These are phyloP conservation scores for Nakazawaea sp. DNA, from an alignment of 805 yeast genomes.

Conservation along the genomic window DNA sequence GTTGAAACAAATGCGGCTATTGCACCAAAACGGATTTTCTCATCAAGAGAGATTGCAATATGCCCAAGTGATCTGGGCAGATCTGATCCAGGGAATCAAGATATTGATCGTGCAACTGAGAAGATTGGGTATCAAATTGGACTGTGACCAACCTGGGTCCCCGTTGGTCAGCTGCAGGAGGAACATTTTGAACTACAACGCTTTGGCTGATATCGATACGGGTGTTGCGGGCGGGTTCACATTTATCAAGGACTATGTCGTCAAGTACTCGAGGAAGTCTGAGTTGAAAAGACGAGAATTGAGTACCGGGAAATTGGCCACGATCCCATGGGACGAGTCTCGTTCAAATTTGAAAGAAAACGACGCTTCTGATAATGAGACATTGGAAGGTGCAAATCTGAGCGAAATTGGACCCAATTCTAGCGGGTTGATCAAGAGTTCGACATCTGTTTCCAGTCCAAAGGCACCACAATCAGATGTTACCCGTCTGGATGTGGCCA, in stretches of 20 bases:
- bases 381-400: conserved; percentile 13
- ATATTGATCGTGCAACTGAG: conserved; percentile 70
- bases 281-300: conserved; percentile 41
- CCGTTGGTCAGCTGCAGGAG: conserved; percentile 41
- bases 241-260: conserved; percentile 56
- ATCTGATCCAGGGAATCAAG: conserved; percentile 80
- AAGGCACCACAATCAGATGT: not conserved
- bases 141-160: conserved; percentile 51
- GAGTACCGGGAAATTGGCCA: conserved; percentile 47
- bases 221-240: conserved; percentile 59
- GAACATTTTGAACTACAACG: conserved; percentile 46
- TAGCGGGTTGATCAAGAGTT: not conserved
- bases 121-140: conserved; percentile 53
- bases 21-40: conserved; percentile 83
- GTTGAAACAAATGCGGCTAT: conserved; percentile 75
- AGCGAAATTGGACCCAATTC: conserved; percentile 9
- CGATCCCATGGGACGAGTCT: conserved; percentile 18
- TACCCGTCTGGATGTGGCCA: conserved; percentile 53
- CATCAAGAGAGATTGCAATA: conserved; percentile 75
- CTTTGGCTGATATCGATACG: conserved; percentile 57
- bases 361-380: conserved; percentile 10
- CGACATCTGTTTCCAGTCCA: too few relatives aligned
- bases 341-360: conserved; percentile 14
- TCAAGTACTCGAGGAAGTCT: conserved; percentile 50
- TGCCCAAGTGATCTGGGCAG: conserved; percentile 87